These are phyloP conservation scores for Kregervanrija delftensis DNA, from an alignment of 805 yeast genomes.

Conservation along the genomic window DNA sequence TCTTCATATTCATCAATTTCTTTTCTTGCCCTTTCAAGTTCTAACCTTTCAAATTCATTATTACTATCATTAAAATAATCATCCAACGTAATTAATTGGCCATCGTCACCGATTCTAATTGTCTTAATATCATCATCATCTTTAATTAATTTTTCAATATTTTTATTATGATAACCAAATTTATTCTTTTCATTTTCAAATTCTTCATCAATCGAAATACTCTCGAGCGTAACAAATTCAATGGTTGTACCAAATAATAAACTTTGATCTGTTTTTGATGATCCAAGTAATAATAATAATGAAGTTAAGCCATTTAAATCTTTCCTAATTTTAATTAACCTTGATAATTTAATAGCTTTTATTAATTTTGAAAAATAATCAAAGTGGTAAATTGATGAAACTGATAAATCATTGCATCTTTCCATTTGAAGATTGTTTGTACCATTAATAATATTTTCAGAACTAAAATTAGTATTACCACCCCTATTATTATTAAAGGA, in stretches of 20 bases:
- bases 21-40: slow-evolving; percentile 15
- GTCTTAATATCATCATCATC: slow-evolving; percentile 28
- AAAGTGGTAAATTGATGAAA: slow-evolving; percentile 46
- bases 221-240: slow-evolving; percentile 26
- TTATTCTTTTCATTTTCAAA: slow-evolving; percentile 1
- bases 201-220: slow-evolving; percentile 17
- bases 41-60: not conserved
- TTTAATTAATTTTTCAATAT: slow-evolving; percentile 25
- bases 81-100: slow-evolving; percentile 24
- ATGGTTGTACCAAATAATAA: slow-evolving; percentile 23
- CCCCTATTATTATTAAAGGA: slow-evolving; percentile 15
- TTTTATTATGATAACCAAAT: slow-evolving; percentile 21
- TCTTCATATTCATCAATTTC: slow-evolving; percentile 10
- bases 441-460: not conserved
- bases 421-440: not conserved
- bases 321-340: slow-evolving; percentile 46
- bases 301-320: slow-evolving; percentile 41
- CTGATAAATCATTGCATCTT: slow-evolving; percentile 15
- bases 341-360: slow-evolving; percentile 43
- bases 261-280: slow-evolving; percentile 4
- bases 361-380: slow-evolving; percentile 39
- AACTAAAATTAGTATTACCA: slow-evolving; percentile 18
- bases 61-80: slow-evolving; percentile 15
- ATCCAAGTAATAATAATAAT: slow-evolving; percentile 20
- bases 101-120: slow-evolving; percentile 21